These are phyloP conservation scores for Clonostachys sp. DNA, from an alignment of 2,329 filamentous ascomycete species.

Conservation along the genomic window DNA sequence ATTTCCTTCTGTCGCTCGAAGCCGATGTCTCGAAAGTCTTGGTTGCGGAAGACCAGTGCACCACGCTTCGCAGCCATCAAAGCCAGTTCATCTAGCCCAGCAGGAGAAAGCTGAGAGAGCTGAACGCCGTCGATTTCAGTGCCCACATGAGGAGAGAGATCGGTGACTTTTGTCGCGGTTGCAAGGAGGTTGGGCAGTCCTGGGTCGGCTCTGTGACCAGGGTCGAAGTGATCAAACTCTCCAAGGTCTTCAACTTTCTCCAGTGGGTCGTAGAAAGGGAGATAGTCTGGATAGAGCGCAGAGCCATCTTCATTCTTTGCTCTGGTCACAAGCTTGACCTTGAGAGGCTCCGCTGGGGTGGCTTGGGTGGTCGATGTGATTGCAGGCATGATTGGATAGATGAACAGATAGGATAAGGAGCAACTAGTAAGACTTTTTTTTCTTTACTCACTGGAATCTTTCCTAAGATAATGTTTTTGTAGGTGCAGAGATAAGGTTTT, in stretches of 20 bases:
- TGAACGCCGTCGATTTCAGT: slow-evolving; percentile 35
- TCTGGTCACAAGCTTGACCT: not conserved
- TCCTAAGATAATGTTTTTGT: too few relatives aligned
- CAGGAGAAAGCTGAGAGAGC: slow-evolving; percentile 28
- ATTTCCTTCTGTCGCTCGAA: slow-evolving; percentile 30
- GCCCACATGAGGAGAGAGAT: slow-evolving; percentile 17
- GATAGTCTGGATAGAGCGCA: not conserved
- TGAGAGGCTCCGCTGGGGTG: not conserved
- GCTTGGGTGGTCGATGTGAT: not conserved
- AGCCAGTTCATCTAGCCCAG: slow-evolving; percentile 34
- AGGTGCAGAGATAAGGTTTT: too few relatives aligned
- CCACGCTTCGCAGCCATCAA: slow-evolving; percentile 32
- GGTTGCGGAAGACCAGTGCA: slow-evolving; percentile 28
- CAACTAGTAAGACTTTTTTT: too few relatives aligned
- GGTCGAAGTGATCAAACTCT: slow-evolving; percentile 45
- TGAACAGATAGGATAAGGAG: too few relatives aligned
- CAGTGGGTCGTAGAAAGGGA: slow-evolving; percentile 3
- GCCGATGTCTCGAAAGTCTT: slow-evolving; percentile 29
- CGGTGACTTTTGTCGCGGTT: slow-evolving; percentile 7
- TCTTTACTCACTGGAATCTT: too few relatives aligned
- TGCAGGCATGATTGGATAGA: not conserved
- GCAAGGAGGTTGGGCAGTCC: slow-evolving; percentile 16
- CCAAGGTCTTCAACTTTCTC: slow-evolving; percentile 5
- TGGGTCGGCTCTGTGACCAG: slow-evolving; percentile 39
- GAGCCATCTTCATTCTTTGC: not conserved